A percentile compares a stretch with the other conserved stretches of the same genome.
Conservation (phyloP, 345 rosid genomes). For the Streptanthus diversifolius region DNA sequence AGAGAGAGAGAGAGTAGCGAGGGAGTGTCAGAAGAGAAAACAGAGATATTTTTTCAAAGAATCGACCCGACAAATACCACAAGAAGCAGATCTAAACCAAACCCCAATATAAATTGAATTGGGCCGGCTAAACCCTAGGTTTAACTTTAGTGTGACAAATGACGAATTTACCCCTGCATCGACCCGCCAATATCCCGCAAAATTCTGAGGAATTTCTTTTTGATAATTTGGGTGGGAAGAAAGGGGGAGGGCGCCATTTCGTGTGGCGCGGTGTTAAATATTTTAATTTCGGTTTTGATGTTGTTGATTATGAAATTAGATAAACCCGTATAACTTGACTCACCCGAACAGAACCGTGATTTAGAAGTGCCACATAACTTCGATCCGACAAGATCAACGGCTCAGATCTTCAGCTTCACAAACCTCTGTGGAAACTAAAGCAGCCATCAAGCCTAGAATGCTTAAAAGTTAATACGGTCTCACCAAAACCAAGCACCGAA, state of each 20-base stretch:
- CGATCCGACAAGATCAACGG: neutral
- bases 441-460: too few relatives aligned
- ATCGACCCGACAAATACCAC: conserved; percentile 39
- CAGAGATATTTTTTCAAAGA: conserved; percentile 17
- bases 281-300: neutral
- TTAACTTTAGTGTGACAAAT: neutral
- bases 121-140: conserved; percentile 45
- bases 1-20: conserved; percentile 11
- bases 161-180: conserved; percentile 25
- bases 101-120: conserved; percentile 14
- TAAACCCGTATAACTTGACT: neutral
- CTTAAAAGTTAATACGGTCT: neutral
- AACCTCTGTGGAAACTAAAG: neutral
- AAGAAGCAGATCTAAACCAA: conserved; percentile 37
- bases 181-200: conserved; percentile 33
- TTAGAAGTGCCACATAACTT: neutral
- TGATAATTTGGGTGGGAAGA: neutral
- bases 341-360: neutral
- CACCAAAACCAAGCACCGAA: neutral
- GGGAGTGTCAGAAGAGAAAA: conserved; percentile 26
- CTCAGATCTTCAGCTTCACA: neutral
- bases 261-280: neutral
- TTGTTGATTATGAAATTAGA: neutral
- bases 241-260: conserved; percentile 28
- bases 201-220: neutral